These are phyloP conservation scores for Aspergillus pseudonomiae DNA, from an alignment of 2,329 filamentous ascomycete genomes.

Conservation along the genomic window DNA sequence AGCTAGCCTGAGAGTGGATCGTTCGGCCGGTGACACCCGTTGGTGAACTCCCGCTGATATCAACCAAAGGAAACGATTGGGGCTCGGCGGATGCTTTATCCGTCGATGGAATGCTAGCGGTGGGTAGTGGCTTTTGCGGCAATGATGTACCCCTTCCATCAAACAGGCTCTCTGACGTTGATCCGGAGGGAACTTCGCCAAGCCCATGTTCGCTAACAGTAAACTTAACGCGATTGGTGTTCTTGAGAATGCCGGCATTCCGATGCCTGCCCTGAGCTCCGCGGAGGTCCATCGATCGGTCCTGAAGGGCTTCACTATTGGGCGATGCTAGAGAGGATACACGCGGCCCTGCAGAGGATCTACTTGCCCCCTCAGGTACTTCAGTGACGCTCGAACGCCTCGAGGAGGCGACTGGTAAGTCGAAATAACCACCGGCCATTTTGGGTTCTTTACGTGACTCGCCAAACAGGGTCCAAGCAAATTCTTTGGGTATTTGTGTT, in stretches of 20 bases:
- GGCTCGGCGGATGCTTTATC: constrained; percentile 29
- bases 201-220: constrained; percentile 29
- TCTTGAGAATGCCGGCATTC: constrained; percentile 43
- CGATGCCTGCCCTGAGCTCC: constrained; percentile 35
- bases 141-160: constrained; percentile 34
- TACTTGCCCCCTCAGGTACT: constrained; percentile 22
- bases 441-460: constrained; percentile 17
- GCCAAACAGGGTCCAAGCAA: constrained; percentile 8
- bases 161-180: constrained; percentile 32
- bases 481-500: constrained; percentile 12
- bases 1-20: constrained; percentile 30
- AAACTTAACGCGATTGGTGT: constrained; percentile 40
- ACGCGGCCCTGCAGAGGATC: constrained; percentile 29
- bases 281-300: constrained; percentile 24
- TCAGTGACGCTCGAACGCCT: constrained; percentile 31
- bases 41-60: constrained; percentile 31
- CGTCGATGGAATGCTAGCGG: constrained; percentile 40
- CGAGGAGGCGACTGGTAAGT: constrained; percentile 32
- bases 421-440: constrained; percentile 41
- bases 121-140: constrained; percentile 37
- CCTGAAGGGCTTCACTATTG: constrained; percentile 27
- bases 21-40: constrained; percentile 32
- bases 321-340: constrained; percentile 27
- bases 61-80: constrained; percentile 29
- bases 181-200: constrained; percentile 22